Evolutionary conservation across 2,329 filamentous ascomycete genomes (phyloP).

Genomic region (Aureobasidium musti): DNA sequence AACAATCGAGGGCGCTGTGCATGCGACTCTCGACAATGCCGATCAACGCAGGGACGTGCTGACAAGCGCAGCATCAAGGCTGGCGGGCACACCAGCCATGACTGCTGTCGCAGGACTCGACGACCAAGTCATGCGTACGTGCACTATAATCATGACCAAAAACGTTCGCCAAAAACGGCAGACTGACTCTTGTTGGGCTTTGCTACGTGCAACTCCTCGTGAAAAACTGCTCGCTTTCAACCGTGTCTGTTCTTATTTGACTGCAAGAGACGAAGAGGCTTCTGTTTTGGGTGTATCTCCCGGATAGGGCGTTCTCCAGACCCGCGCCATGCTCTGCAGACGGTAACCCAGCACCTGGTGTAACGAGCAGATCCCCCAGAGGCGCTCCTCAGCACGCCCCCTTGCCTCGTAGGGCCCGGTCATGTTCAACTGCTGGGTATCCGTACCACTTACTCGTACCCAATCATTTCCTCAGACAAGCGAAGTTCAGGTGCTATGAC

Average conservation of each 20-base stretch:
- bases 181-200: not conserved
- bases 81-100: conserved; percentile 15
- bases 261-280: conserved; percentile 2
- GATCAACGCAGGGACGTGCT: conserved; percentile 11
- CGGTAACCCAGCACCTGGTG: conserved; percentile 4
- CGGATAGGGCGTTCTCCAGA: not conserved
- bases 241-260: not conserved
- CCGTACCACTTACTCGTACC: not conserved
- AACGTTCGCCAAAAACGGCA: not conserved
- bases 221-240: conserved; percentile 10
- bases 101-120: conserved; percentile 12
- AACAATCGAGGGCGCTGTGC: not conserved
- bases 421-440: conserved; percentile 6
- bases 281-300: conserved; percentile 12
- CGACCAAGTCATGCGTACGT: not conserved
- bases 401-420: conserved; percentile 18
- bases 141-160: not conserved
- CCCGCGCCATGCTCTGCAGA: conserved; percentile 11
- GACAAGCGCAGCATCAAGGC: conserved; percentile 3
- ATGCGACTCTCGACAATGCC: conserved; percentile 2
- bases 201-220: not conserved
- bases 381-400: not conserved
- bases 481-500: conserved; percentile 15
- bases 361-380: conserved; percentile 22
- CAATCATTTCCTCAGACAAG: conserved; percentile 11